Evolutionary conservation across 805 yeast genomes (phyloP), one percentile per base, ranked within the genome.

Genomic region (Kazachstania taianensis): DNA sequence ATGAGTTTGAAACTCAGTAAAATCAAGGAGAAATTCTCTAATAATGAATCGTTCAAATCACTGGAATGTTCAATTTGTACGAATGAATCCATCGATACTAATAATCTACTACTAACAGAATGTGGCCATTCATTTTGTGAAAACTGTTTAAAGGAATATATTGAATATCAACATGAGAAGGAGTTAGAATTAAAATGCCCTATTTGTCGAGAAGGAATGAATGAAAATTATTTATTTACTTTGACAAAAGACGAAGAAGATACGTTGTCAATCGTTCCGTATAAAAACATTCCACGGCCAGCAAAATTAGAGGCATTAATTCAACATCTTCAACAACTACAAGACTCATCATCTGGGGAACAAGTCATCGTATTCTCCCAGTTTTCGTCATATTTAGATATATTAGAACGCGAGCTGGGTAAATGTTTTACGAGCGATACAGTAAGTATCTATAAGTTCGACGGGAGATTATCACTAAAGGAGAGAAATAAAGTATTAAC

Each of bases 301-400:
- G 72, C 94, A 1, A 86, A 86, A 53, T 65, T 83, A 10, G 72
- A 73, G 44, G 85, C 94, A 0, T 62, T 86, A 18, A 40, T 82
- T 5, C 58, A 65, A 4, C 85, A 81, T 49, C 56, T 85, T 13
- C 62, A 71, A 25, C 60, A 58, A 19, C 58, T 81, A 12, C 69
- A 67, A 38, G 72, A 69, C 18, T 73, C 72, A 12, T 65, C 72
- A 7, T 73, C 79, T 0, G 75, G 75, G 12, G 83, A 78, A 39
- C 85, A 81, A 48, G 74, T 81, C 3, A 86, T 89, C 33, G 87
- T 89, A 0, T 89, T 89, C 51, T 85, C 96, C 2, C 96, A 89
- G 48, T 87, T 87, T 49, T 81, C 95, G 0, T 70, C 83, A 0
- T 89, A 75, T 49, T 55, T 87, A 41, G 95, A 85, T 53, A 62